Evolutionary conservation across 1,139 yeast genomes (phyloP).

Genomic region (Pichia inconspicua): DNA sequence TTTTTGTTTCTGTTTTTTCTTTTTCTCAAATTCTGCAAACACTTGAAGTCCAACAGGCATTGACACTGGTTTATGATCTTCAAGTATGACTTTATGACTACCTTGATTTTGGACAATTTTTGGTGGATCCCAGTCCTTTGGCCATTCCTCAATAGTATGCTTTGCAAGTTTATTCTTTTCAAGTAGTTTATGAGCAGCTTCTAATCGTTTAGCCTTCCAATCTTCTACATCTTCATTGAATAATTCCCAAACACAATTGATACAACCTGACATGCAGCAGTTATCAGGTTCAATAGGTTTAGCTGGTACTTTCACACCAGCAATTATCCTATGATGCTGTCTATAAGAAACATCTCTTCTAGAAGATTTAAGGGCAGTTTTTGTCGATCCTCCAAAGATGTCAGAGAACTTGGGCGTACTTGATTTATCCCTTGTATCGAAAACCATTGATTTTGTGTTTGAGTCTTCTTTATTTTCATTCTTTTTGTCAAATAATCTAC

Average conservation of each 20-base stretch:
- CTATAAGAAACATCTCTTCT: constrained; percentile 29
- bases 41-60: constrained; percentile 72
- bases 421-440: constrained; percentile 19
- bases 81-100: constrained; percentile 31
- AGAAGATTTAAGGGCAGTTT: constrained; percentile 25
- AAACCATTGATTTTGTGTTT: constrained; percentile 8
- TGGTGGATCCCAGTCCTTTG: constrained; percentile 68
- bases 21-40: constrained; percentile 76
- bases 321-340: constrained; percentile 33
- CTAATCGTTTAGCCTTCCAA: constrained; percentile 56
- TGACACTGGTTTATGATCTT: constrained; percentile 34
- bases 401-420: constrained; percentile 18
- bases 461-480: neutral
- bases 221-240: constrained; percentile 81
- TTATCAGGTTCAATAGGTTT: constrained; percentile 86
- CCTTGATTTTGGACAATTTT: constrained; percentile 17
- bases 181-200: constrained; percentile 43
- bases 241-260: constrained; percentile 93
- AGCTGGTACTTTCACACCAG: constrained; percentile 71
- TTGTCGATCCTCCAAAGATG: constrained; percentile 27
- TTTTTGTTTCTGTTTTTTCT: constrained; percentile 35
- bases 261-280: constrained; percentile 97
- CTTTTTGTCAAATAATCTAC: neutral
- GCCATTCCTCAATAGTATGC: constrained; percentile 52
- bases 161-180: constrained; percentile 13